Evolutionary conservation across 805 yeast species (phyloP).

Genomic region (Scheffersomyces coipomensis): DNA sequence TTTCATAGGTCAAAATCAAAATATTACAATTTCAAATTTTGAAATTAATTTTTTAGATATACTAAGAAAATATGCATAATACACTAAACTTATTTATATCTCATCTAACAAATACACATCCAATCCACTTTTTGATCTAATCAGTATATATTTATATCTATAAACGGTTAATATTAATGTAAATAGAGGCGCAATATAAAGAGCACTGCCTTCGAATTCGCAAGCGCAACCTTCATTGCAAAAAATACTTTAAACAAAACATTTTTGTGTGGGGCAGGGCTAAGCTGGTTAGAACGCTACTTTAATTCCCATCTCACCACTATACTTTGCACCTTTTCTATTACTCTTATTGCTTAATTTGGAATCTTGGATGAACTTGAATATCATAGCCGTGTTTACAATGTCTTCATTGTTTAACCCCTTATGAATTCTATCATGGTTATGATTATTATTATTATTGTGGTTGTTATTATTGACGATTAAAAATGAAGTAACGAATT

Average conservation of each 20-base stretch:
- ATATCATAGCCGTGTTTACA: neutral
- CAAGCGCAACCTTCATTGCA: too few relatives aligned
- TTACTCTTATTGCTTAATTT: neutral
- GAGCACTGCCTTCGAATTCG: too few relatives aligned
- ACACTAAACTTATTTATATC: too few relatives aligned
- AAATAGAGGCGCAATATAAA: too few relatives aligned
- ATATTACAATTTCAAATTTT: neutral
- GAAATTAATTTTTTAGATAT: constrained; percentile 7
- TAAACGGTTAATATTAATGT: too few relatives aligned
- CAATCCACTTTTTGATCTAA: too few relatives aligned
- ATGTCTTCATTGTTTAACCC: neutral
- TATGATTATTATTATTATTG: too few relatives aligned
- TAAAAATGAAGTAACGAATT: neutral
- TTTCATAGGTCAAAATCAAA: constrained; percentile 10
- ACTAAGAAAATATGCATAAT: neutral
- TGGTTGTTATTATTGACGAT: neutral
- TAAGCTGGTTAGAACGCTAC: neutral
- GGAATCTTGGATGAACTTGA: neutral
- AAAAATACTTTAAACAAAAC: too few relatives aligned
- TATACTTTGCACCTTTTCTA: neutral
- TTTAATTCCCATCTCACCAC: neutral
- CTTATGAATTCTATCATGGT: too few relatives aligned
- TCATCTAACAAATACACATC: too few relatives aligned
- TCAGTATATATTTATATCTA: too few relatives aligned
- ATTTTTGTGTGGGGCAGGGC: too few relatives aligned